phyloP scores from a whole-genome alignment of 2,329 filamentous ascomycete genomes.

The Tolypocladium tundrense region DNA sequence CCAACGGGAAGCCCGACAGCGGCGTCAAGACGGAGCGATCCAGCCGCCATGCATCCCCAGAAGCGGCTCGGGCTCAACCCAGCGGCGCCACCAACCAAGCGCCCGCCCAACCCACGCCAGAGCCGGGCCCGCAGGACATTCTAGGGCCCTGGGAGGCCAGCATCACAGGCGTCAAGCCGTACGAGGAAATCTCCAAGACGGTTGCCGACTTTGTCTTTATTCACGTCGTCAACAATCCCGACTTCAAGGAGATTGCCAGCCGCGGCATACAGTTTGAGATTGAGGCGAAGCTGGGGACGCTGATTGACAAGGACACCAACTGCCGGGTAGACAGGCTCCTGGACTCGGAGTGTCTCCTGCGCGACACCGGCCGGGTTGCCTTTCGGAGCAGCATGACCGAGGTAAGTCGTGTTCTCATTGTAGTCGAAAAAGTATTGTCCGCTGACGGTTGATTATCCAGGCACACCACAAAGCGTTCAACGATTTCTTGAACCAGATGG shows the following conservation, averaged over 20 bases:
- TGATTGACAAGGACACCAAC: slow-evolving; percentile 64
- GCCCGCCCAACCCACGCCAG: slow-evolving; percentile 12
- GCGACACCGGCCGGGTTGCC: slow-evolving; percentile 46
- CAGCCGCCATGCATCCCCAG: slow-evolving; percentile 37
- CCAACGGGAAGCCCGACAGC: slow-evolving; percentile 28
- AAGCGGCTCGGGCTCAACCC: slow-evolving; percentile 18
- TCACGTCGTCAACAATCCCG: slow-evolving; percentile 57
- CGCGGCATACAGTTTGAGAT: slow-evolving; percentile 74
- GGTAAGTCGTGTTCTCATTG: slow-evolving; percentile 34
- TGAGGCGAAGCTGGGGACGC: slow-evolving; percentile 81
- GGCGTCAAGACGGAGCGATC: slow-evolving; percentile 16
- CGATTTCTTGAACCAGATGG: slow-evolving; percentile 65
- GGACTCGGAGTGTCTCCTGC: slow-evolving; percentile 59
- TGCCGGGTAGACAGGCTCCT: slow-evolving; percentile 59
- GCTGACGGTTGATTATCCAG: slow-evolving; percentile 28
- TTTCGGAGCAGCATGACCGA: slow-evolving; percentile 90
- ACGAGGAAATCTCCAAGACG: slow-evolving; percentile 62
- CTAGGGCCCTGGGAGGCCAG: slow-evolving; percentile 54
- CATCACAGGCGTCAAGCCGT: slow-evolving; percentile 59
- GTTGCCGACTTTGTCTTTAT: slow-evolving; percentile 76
- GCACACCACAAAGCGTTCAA: slow-evolving; percentile 76
- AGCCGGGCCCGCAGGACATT: slow-evolving; percentile 21
- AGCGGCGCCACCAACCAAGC: slow-evolving; percentile 6
- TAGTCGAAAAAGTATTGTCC: too few species aligned
- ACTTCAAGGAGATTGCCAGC: slow-evolving; percentile 51